Base-by-base conservation (phyloP, 2,329 filamentous ascomycete genomes). In the Magnaporthiopsis rhizophila region DNA sequence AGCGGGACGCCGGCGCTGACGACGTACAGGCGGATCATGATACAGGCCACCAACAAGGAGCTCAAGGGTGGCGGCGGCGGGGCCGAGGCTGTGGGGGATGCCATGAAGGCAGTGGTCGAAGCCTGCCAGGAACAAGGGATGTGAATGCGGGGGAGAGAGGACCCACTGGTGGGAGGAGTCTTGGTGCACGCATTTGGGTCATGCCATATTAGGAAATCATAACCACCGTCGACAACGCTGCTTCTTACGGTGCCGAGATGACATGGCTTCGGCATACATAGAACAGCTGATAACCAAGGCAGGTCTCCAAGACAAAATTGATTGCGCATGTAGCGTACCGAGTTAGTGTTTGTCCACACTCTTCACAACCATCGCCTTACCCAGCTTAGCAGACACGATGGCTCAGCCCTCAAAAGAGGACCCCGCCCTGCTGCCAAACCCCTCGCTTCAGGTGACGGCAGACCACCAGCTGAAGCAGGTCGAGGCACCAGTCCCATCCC, bases 391-490 rank as follows among this genome's bases (percentile, higher is more conserved):
- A 38, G 8, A n/a, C 34, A 26, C 32, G 8, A 15, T 26, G 13
- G 21, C 21, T n/a, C 26, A 34, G 34, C 38, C 32, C 21, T 28
- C 32, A 21, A 38, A 15, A 38, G 24, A 36, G 12, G 38, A 38
- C n/a, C n/a, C 24, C 3, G 21, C 59, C 59, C 32, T 38, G 15
- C 64, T 63, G 15, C 72, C 75, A 61, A 87, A 86, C 68, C 83
- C 83, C 6, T 84, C 83, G 2, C 74, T 86, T 15, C 80, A 84
- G 66, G 83, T 87, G 21, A 88, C 85, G 0, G 83, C 81, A 59
- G 84, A 88, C 69, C 85, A 87, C 69, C 76, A 77, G 6, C 70
- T 88, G 64, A 86, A 86, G 70, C 71, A 79, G 15, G 77, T 82
- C 34, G 80, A 87, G 59, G 83, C 83, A 1, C 85, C 85, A 8